Evolutionary conservation across 2,329 filamentous ascomycete genomes (phyloP).

Genomic region (Epichloe festucae): DNA sequence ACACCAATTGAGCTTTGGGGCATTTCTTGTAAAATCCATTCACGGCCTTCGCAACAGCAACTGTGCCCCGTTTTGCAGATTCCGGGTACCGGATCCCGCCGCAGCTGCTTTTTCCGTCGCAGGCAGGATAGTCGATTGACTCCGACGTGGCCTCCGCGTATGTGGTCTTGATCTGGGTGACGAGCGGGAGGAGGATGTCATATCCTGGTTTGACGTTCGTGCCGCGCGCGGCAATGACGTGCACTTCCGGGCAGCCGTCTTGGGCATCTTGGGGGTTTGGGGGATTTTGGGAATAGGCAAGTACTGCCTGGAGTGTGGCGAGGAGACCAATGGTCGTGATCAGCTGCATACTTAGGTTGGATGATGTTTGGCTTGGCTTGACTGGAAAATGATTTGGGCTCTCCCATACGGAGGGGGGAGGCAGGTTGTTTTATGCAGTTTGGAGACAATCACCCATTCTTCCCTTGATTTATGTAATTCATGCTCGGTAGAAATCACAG

Average conservation of each 20-base stretch:
- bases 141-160: conserved; percentile 40
- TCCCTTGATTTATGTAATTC: too few relatives aligned
- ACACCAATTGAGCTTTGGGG: conserved; percentile 42
- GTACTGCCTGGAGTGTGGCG: neutral
- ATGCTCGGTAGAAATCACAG: too few relatives aligned
- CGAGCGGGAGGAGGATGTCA: conserved; percentile 35
- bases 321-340: neutral
- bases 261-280: too few relatives aligned
- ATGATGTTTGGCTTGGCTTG: too few relatives aligned
- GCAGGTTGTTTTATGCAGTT: too few relatives aligned
- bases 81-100: conserved; percentile 46
- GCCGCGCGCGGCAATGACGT: conserved; percentile 35
- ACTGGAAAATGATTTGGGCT: too few relatives aligned
- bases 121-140: conserved; percentile 47
- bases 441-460: too few relatives aligned
- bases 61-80: conserved; percentile 23
- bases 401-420: too few relatives aligned
- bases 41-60: conserved; percentile 19
- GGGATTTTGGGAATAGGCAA: neutral
- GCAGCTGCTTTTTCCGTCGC: conserved; percentile 45
- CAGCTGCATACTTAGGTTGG: neutral
- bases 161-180: conserved; percentile 34
- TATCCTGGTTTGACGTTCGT: conserved; percentile 38
- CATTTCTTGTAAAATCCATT: conserved; percentile 44
- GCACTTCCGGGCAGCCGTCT: conserved; percentile 14